Evolutionary conservation across 441 rosid genomes (phyloP).

Genomic region (Mallotus repandus): DNA sequence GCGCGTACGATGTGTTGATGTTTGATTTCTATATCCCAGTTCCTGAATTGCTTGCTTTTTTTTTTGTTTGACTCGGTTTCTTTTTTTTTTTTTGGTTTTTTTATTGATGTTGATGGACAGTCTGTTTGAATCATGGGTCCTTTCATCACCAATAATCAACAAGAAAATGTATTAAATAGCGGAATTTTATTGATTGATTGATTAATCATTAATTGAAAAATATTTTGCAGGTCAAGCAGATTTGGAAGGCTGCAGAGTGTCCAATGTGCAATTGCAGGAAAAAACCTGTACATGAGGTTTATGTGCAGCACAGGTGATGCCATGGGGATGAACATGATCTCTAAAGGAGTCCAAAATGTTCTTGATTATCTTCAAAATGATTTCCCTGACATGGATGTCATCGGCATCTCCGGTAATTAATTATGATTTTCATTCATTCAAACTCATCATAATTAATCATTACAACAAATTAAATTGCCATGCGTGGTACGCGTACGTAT

Average conservation of each 20-base stretch:
- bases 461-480: too few relatives aligned
- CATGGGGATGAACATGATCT: constrained; percentile 93
- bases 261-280: constrained; percentile 62
- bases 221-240: constrained; percentile 65
- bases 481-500: too few relatives aligned
- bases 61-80: too few relatives aligned
- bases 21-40: too few relatives aligned
- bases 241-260: constrained; percentile 61
- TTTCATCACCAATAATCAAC: too few relatives aligned
- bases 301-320: constrained; percentile 83
- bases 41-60: too few relatives aligned
- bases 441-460: too few relatives aligned
- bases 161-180: not conserved
- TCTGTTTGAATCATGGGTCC: too few relatives aligned
- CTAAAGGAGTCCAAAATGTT: constrained; percentile 59
- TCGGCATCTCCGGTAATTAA: constrained; percentile 63
- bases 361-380: constrained; percentile 51
- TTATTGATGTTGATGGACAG: too few relatives aligned
- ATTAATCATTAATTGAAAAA: not conserved
- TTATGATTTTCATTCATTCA: too few relatives aligned
- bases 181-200: not conserved
- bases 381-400: constrained; percentile 78
- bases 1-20: too few relatives aligned
- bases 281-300: constrained; percentile 65
- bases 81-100: too few relatives aligned